Percentiles rank a stretch among this genome's conserved stretches.
Conservation (phyloP, 177 flowering plant species). For the Vitis hybrid region DNA sequence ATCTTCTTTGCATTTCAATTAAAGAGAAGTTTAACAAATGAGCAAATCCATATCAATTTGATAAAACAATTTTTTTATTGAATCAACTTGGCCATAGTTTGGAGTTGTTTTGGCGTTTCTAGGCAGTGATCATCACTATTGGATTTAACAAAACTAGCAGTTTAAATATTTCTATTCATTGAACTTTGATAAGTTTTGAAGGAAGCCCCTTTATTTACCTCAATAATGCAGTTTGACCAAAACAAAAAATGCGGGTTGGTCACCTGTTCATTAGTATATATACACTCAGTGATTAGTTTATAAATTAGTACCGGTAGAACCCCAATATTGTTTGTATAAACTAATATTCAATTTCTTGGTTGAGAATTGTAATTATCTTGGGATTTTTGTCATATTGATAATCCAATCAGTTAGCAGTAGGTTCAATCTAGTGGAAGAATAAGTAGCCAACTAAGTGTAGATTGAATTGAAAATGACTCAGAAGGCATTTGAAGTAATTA, state of each 20-base stretch:
- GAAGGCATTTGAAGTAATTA: slow-evolving; percentile 8
- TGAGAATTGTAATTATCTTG: background rate
- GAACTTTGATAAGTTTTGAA: background rate
- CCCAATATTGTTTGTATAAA: background rate
- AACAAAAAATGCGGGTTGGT: slow-evolving; percentile 6
- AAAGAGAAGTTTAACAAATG: background rate
- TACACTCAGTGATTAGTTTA: background rate
- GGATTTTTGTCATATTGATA: background rate
- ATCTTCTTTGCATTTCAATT: too few relatives aligned
- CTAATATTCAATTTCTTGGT: background rate
- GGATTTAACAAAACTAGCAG: background rate
- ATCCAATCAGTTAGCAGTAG: background rate
- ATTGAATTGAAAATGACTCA: slow-evolving; percentile 5
- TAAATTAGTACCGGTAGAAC: background rate
- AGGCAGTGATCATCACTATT: background rate
- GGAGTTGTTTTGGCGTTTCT: background rate
- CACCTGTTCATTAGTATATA: slow-evolving; percentile 13
- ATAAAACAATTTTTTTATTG: background rate
- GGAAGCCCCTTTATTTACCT: background rate
- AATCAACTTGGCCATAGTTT: background rate
- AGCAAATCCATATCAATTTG: background rate
- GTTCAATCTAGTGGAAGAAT: background rate
- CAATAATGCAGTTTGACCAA: background rate
- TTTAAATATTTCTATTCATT: background rate
- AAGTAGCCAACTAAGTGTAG: background rate